A percentile compares a stretch with the other conserved stretches of the same genome.
phyloP scores from a whole-genome alignment of 345 rosid species.

The Gossypium thurberi region DNA sequence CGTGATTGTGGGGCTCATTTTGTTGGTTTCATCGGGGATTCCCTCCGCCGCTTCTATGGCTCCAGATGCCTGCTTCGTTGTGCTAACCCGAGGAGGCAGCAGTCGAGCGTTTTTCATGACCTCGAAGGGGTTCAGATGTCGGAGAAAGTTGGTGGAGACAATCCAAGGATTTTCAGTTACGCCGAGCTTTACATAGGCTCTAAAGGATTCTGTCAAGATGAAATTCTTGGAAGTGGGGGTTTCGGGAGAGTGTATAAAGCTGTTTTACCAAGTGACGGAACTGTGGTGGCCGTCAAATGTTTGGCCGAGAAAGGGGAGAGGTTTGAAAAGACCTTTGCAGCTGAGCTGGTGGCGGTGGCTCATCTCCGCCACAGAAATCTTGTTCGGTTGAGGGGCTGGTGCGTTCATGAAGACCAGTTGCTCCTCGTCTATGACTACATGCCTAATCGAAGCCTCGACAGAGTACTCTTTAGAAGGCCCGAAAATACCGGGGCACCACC shows the following conservation, averaged over 20 bases:
- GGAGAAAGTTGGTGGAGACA: slow-evolving; percentile 66
- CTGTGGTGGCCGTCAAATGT: slow-evolving; percentile 84
- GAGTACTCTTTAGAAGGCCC: slow-evolving; percentile 60
- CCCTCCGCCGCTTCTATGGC: slow-evolving; percentile 34
- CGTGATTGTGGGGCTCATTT: slow-evolving; percentile 49
- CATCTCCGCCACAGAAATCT: slow-evolving; percentile 93
- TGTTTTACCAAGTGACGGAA: slow-evolving; percentile 76
- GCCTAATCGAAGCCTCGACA: slow-evolving; percentile 92
- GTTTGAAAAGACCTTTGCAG: slow-evolving; percentile 89
- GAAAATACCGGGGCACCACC: slow-evolving; percentile 33
- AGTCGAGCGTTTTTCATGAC: slow-evolving; percentile 43
- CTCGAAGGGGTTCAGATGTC: slow-evolving; percentile 74
- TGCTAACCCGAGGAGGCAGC: slow-evolving; percentile 13
- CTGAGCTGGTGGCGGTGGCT: slow-evolving; percentile 88
- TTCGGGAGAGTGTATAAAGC: slow-evolving; percentile 82
- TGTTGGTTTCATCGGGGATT: slow-evolving; percentile 29
- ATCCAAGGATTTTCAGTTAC: slow-evolving; percentile 85
- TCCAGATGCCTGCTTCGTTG: slow-evolving; percentile 34
- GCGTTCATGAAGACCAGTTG: slow-evolving; percentile 73
- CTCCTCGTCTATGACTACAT: slow-evolving; percentile 88
- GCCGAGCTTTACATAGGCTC: slow-evolving; percentile 91
- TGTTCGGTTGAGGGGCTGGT: slow-evolving; percentile 87
- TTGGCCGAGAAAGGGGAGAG: slow-evolving; percentile 84
- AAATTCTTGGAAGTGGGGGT: slow-evolving; percentile 88
- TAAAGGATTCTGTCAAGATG: slow-evolving; percentile 59